phyloP scores from a whole-genome alignment of 495 filamentous ascomycete genomes.

The Delitschia confertaspora region DNA sequence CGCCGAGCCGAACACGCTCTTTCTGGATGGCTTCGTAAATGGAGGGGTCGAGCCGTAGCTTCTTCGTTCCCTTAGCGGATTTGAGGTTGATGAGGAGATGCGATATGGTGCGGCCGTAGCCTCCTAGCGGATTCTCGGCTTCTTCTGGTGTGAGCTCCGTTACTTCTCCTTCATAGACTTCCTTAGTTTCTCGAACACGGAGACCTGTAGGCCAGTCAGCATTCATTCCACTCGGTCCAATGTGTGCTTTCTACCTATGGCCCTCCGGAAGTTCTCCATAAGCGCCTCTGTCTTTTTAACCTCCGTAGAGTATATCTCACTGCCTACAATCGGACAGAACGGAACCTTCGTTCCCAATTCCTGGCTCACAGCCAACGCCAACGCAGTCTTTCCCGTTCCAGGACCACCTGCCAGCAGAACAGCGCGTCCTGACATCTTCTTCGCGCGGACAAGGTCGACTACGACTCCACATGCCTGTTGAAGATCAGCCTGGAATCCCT shows the following conservation, averaged over 20 bases:
- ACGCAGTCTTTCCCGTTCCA: slow-evolving; percentile 93
- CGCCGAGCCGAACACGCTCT: slow-evolving; percentile 88
- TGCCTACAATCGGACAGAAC: slow-evolving; percentile 93
- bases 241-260: slow-evolving; percentile 56
- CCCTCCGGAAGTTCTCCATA: slow-evolving; percentile 96
- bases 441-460: slow-evolving; percentile 84
- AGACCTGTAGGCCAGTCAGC: slow-evolving; percentile 43
- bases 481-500: background rate
- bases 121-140: slow-evolving; percentile 94
- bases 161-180: slow-evolving; percentile 97
- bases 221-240: background rate
- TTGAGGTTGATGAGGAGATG: slow-evolving; percentile 83
- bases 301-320: slow-evolving; percentile 93
- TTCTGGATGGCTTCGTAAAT: slow-evolving; percentile 99
- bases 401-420: slow-evolving; percentile 87
- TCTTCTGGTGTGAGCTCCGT: slow-evolving; percentile 91
- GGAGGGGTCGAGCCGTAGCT: slow-evolving; percentile 87
- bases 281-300: slow-evolving; percentile 98
- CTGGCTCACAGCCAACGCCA: slow-evolving; percentile 87
- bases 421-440: slow-evolving; percentile 94
- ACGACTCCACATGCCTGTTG: slow-evolving; percentile 80
- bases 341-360: slow-evolving; percentile 95
- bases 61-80: slow-evolving; percentile 90
- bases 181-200: slow-evolving; percentile 93
- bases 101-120: slow-evolving; percentile 89